Evolutionary conservation across 164 flowering plant species (phyloP), one percentile per base, ranked within the genome.

Genomic region (Magnolia changhungtana): DNA sequence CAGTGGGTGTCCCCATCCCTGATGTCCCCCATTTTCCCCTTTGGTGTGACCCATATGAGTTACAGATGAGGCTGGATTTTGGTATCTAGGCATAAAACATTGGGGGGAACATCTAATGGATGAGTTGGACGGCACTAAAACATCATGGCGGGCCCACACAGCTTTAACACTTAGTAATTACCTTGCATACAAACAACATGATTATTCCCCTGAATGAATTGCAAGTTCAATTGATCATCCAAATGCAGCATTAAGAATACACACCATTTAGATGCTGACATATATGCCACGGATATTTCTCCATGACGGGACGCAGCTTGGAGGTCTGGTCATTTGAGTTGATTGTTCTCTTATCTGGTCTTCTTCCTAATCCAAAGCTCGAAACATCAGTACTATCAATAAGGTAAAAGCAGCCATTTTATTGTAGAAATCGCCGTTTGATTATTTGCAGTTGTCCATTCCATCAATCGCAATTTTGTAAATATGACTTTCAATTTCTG

Each of bases 311-410:
- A 65, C 14, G 29, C 77, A 75, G 77, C 72, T 67, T 75, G 49
- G 77, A 75, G 59, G 7, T 58, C 18, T 86, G 88, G 85, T 78
- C 88, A 8, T 72, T 73, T 55, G 87, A 84, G 80, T 27, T 84
- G 64, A 77, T 84, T 16, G 61, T 76, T 23, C 74, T 86, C 52
- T 66, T 86, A 31, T 74, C 85, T 51, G 88, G 88, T 19, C 82
- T 84, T 71, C 75, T 86, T 24, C 85, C 84, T 10, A 80, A 84
- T 70, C 82, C 88, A 18, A 63, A 81, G 67, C 80, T 86, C 2
- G 83, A 84, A 67, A 81, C 87, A 21, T 84, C 88, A 19, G 80
- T 84, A 1, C 83, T 86, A 13, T 80, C 85, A 20, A 80, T 82
- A 66, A 80, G 85, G 87, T 86, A 61, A 4, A n/a, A 50, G 2